Base-by-base conservation (phyloP, 2,329 filamentous ascomycete genomes). In the Penicillium sp. region DNA sequence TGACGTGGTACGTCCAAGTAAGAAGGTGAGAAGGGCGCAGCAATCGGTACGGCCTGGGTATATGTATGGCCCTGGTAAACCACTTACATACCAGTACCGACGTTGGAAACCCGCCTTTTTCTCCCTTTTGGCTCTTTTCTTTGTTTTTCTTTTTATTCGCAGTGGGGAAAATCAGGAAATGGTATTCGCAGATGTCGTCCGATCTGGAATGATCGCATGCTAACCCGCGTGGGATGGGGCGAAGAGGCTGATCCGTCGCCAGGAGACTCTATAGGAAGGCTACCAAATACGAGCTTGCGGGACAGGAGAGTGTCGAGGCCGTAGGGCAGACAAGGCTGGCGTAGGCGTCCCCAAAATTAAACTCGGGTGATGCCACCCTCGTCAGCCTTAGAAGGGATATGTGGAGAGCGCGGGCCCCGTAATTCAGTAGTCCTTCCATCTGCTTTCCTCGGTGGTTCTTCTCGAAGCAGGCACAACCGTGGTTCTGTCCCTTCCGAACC, bases 51-150 rank as follows among this genome's bases (percentile, higher is more conserved):
- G 28, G 36, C 36, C 28, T 25, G 31, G 18, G 41, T 47, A 43
- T 47, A 47, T 43, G 43, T 39, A 47, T 37, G 33, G 40, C 36
- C 23, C 20, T 18, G 30, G 41, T 39, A 39, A 39, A 32, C 31
- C 19, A 33, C 32, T 47, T 47, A 47, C 44, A 46, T 46, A 48
- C 39, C 39, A 34, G 28, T 46, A 43, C 40, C 5, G 27, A 31
- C 31, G 29, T 27, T n/a, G 13, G 11, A 18, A n/a, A 18, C 6
- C 1, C 4, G 11, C 5, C 25, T n/a, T 29, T n/a, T 28, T 18
- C 11, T 13, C 15, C 18, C 17, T 27, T 23, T 23, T 23, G 7
- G 7, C 21, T 23, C 11, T 23, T 23, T 23, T 23, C 21, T 11
- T 15, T 7, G 33, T 27, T 10, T 11, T 23, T 23, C 21, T 23